A percentile compares a stretch with the other conserved stretches of the same genome.
phyloP scores from a whole-genome alignment of 2,329 filamentous ascomycete genomes.

The Coniochaeta ligniaria region DNA sequence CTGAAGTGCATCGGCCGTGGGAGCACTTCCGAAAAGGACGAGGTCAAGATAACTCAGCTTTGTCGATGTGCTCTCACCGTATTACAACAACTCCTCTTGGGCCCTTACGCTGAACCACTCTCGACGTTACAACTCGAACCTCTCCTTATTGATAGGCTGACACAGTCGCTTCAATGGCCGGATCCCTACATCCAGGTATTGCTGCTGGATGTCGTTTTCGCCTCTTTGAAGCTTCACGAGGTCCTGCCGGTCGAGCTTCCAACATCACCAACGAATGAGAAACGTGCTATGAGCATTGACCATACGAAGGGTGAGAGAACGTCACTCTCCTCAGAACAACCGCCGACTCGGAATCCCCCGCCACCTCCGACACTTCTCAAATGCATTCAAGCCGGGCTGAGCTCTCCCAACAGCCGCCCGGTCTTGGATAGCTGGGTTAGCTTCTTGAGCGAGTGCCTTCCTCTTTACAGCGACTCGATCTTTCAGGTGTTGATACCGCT shows the following conservation, averaged over 20 bases:
- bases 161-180: constrained; percentile 48
- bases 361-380: constrained; percentile 70
- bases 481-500: constrained; percentile 88
- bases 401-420: constrained; percentile 63
- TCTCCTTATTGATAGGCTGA: constrained; percentile 61
- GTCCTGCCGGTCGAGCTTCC: constrained; percentile 29
- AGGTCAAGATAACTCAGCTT: constrained; percentile 54
- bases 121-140: constrained; percentile 62
- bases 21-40: constrained; percentile 23
- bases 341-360: constrained; percentile 37
- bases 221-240: constrained; percentile 61
- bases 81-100: constrained; percentile 61
- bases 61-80: constrained; percentile 65
- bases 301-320: constrained; percentile 29
- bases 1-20: constrained; percentile 51
- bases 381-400: constrained; percentile 75
- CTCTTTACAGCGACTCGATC: constrained; percentile 74
- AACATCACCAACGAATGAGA: constrained; percentile 38
- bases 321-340: constrained; percentile 26
- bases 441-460: constrained; percentile 76
- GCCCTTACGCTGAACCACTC: constrained; percentile 52
- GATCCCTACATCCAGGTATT: constrained; percentile 70
- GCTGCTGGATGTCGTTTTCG: constrained; percentile 70
- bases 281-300: constrained; percentile 32
- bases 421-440: constrained; percentile 88